Evolutionary conservation across 352 stramenopile species (phyloP).

Genomic region (Phytophthora cactorum): DNA sequence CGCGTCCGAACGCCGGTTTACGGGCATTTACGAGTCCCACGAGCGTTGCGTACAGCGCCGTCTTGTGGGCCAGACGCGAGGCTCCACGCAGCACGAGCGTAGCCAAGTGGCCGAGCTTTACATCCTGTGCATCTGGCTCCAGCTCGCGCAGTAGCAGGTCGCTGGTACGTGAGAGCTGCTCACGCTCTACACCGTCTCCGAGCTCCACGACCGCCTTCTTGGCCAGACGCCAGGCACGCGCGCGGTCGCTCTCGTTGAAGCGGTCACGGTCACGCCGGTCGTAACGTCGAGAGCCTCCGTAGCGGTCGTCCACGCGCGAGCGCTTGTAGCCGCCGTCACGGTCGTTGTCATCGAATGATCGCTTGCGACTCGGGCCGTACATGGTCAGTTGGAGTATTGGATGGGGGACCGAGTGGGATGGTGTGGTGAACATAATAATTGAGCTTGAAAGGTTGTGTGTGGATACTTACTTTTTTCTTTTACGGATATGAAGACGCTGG

Average conservation of each 20-base stretch:
- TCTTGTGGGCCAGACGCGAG: constrained; percentile 71
- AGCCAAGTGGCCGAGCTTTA: constrained; percentile 66
- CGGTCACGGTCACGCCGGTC: constrained; percentile 46
- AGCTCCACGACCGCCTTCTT: constrained; percentile 83
- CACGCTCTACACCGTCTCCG: constrained; percentile 60
- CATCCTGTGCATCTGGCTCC: constrained; percentile 53
- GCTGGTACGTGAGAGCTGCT: constrained; percentile 54
- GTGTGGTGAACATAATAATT: constrained; percentile 6
- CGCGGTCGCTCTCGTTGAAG: constrained; percentile 68
- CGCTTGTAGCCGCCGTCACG: constrained; percentile 64
- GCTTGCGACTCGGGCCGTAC: constrained; percentile 56
- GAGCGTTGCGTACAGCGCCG: constrained; percentile 69
- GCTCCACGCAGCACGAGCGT: constrained; percentile 62
- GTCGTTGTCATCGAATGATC: constrained; percentile 65
- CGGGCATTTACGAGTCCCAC: constrained; percentile 74
- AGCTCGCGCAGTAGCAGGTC: constrained; percentile 58
- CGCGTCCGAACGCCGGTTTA: constrained; percentile 57
- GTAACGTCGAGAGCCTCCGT: constrained; percentile 31
- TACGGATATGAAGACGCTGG: neutral
- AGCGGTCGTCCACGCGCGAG: constrained; percentile 56
- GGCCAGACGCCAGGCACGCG: constrained; percentile 69
- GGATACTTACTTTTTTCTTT: neutral
- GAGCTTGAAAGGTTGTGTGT: constrained; percentile 6
- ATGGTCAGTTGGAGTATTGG: constrained; percentile 20
- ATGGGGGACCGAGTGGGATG: neutral